A percentile compares a stretch with the other conserved stretches of the same genome.
Evolutionary conservation across 73 alveolate genomes (phyloP).

Genomic region (Effrenium voratum): DNA sequence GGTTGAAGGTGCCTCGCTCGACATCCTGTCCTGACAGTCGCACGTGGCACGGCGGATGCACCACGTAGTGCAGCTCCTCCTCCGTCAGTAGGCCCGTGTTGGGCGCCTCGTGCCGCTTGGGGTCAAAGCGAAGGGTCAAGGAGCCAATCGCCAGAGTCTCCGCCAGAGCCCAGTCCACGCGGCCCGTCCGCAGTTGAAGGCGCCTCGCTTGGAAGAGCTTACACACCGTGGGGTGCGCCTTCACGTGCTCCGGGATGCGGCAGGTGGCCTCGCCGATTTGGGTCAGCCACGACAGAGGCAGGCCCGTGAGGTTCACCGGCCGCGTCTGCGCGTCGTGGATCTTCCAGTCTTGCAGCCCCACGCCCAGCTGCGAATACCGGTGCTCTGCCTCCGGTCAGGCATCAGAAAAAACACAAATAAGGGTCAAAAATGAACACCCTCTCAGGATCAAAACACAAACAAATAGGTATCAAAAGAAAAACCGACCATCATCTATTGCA

Average conservation of each 20-base stretch:
- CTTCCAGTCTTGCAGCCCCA: neutral
- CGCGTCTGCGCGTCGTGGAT: slow-evolving; percentile 9
- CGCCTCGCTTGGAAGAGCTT: slow-evolving; percentile 25
- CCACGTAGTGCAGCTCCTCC: slow-evolving; percentile 11
- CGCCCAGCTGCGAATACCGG: slow-evolving; percentile 25
- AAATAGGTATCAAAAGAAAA: too few species aligned
- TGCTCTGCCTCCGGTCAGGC: slow-evolving; percentile 50
- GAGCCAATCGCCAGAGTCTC: slow-evolving; percentile 59
- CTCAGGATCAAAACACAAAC: too few species aligned
- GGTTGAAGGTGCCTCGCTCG: slow-evolving; percentile 98
- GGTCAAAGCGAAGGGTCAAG: slow-evolving; percentile 52
- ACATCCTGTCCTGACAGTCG: slow-evolving; percentile 97
- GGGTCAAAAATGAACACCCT: too few species aligned
- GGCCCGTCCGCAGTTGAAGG: slow-evolving; percentile 50
- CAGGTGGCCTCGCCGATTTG: slow-evolving; percentile 73
- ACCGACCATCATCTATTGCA: too few species aligned
- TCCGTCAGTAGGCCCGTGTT: slow-evolving; percentile 45
- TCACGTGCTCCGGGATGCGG: slow-evolving; percentile 66
- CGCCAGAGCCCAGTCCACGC: slow-evolving; percentile 58
- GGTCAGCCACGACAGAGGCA: slow-evolving; percentile 71
- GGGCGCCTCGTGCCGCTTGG: slow-evolving; percentile 43
- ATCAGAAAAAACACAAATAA: too few species aligned
- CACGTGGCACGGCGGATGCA: slow-evolving; percentile 88
- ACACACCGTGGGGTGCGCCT: slow-evolving; percentile 53
- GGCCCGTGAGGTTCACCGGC: slow-evolving; percentile 60